Percentiles rank a stretch among this genome's conserved stretches.
phyloP scores from a whole-genome alignment of 116 monocot genomes.

The Iris pallida region DNA sequence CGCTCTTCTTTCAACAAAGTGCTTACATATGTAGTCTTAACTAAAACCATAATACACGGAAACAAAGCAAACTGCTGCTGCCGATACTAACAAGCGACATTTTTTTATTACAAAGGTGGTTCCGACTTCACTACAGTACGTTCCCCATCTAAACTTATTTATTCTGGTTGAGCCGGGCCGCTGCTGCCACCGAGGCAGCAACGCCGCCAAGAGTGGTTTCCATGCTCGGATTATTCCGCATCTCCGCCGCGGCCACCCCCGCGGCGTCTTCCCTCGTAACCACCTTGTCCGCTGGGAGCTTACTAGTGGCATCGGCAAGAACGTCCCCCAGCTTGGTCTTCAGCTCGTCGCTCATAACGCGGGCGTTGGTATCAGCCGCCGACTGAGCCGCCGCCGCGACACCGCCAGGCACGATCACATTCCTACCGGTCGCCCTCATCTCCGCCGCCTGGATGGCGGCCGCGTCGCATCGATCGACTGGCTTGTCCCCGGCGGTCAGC shows the following conservation, averaged over 20 bases:
- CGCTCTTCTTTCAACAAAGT: no score
- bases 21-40: no score
- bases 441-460: slow-evolving; percentile 54
- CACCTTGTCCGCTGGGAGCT: slow-evolving; percentile 10
- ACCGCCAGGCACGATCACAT: slow-evolving; percentile 9
- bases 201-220: slow-evolving; percentile 6
- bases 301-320: slow-evolving; percentile 16
- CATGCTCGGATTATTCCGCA: slow-evolving; percentile 5
- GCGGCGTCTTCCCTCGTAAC: slow-evolving; percentile 17
- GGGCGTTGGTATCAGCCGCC: slow-evolving; percentile 32
- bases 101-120: no score
- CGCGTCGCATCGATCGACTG: slow-evolving; percentile 45
- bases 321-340: slow-evolving; percentile 43
- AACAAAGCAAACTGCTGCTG: no score
- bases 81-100: no score
- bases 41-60: no score
- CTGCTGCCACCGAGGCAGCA: slow-evolving; percentile 5
- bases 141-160: background rate
- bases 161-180: slow-evolving; percentile 9
- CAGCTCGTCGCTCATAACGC: slow-evolving; percentile 12
- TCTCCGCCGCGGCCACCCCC: slow-evolving; percentile 14
- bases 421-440: slow-evolving; percentile 26
- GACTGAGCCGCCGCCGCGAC: slow-evolving; percentile 28
- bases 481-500: slow-evolving; percentile 20
- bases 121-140: no score